Evolutionary conservation across 805 yeast species (phyloP).

Genomic region (Geotrichum ghanense): DNA sequence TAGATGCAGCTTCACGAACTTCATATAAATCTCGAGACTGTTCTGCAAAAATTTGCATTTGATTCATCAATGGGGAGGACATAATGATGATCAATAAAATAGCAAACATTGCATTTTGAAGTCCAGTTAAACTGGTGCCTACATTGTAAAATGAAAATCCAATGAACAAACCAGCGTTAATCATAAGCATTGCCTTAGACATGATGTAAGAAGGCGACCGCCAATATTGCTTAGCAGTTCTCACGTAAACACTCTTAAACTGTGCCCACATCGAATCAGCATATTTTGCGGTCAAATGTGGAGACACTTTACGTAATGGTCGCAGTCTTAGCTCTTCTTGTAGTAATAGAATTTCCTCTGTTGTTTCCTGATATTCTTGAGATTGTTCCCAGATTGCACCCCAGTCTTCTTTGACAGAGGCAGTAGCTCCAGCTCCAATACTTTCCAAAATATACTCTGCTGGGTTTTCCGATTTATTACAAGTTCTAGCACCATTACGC

Average conservation of each 20-base stretch:
- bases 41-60: slow-evolving; percentile 49
- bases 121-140: slow-evolving; percentile 38
- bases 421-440: slow-evolving; percentile 76
- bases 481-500: slow-evolving; percentile 57
- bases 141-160: slow-evolving; percentile 65
- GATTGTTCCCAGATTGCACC: slow-evolving; percentile 47
- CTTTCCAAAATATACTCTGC: slow-evolving; percentile 67
- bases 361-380: slow-evolving; percentile 28
- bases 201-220: slow-evolving; percentile 52
- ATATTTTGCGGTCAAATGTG: slow-evolving; percentile 20
- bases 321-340: slow-evolving; percentile 21
- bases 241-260: slow-evolving; percentile 29
- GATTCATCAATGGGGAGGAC: slow-evolving; percentile 49
- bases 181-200: slow-evolving; percentile 43
- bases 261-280: slow-evolving; percentile 41
- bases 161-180: slow-evolving; percentile 46
- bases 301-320: slow-evolving; percentile 18
- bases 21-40: slow-evolving; percentile 52
- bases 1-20: slow-evolving; percentile 58
- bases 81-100: slow-evolving; percentile 47
- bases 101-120: slow-evolving; percentile 49
- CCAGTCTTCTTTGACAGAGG: slow-evolving; percentile 48
- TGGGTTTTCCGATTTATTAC: slow-evolving; percentile 52
- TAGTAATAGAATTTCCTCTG: slow-evolving; percentile 26
- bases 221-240: slow-evolving; percentile 39